Evolutionary conservation across 1,139 yeast species (phyloP).

Genomic region (Wickerhamomyces sp.): DNA sequence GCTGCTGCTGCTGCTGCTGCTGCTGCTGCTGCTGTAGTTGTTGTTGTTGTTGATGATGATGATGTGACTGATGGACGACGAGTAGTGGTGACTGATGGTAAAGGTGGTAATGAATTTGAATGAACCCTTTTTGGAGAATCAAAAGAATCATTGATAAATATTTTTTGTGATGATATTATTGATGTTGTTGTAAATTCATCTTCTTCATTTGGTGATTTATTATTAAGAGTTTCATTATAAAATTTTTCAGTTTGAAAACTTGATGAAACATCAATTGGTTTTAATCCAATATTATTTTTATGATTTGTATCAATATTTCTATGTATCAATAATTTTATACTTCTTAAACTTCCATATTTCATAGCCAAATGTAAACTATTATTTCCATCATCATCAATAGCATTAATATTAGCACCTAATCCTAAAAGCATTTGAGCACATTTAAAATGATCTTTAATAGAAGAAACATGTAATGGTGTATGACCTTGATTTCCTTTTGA

Average conservation of each 20-base stretch:
- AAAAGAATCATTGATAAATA: slow-evolving; percentile 1
- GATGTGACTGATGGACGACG: slow-evolving; percentile 21
- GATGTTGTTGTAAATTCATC: slow-evolving; percentile 3
- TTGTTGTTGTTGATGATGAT: slow-evolving; percentile 3
- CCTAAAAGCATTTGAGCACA: slow-evolving; percentile 69
- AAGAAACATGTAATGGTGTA: slow-evolving; percentile 75
- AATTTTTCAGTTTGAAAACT: slow-evolving; percentile 41
- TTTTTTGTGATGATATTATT: slow-evolving; percentile 1
- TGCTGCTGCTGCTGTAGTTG: no score
- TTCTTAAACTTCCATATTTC: slow-evolving; percentile 65
- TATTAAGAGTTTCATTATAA: slow-evolving; percentile 20
- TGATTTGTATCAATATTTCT: slow-evolving; percentile 45
- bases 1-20: no score
- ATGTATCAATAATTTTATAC: slow-evolving; percentile 54
- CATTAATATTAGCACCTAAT: slow-evolving; percentile 71
- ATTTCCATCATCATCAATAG: slow-evolving; percentile 61
- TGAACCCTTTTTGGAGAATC: slow-evolving; percentile 9
- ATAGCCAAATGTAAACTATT: slow-evolving; percentile 79
- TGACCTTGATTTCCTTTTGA: slow-evolving; percentile 50
- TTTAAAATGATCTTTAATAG: slow-evolving; percentile 60
- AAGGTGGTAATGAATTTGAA: slow-evolving; percentile 25
- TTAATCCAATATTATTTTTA: slow-evolving; percentile 62
- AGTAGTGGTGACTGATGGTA: slow-evolving; percentile 27
- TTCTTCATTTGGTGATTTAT: slow-evolving; percentile 1
- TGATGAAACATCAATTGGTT: slow-evolving; percentile 56